These are phyloP conservation scores for Sporothrix mexicana DNA, from an alignment of 2,329 filamentous ascomycete genomes.

Conservation along the genomic window DNA sequence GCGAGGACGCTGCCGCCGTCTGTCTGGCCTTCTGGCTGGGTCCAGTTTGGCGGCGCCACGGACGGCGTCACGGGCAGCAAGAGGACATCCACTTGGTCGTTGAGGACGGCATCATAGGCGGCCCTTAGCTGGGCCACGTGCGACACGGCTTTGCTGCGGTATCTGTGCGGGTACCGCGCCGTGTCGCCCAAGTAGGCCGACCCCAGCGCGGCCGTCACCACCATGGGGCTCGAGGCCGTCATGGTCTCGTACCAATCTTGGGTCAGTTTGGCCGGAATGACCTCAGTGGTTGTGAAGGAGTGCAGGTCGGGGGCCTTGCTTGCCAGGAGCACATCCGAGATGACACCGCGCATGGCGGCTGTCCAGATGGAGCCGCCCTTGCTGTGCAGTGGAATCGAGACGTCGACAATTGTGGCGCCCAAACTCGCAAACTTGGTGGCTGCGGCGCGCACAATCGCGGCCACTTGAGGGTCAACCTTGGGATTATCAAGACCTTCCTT, in stretches of 20 bases:
- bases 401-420: conserved; percentile 52
- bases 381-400: conserved; percentile 55
- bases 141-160: conserved; percentile 54
- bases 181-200: conserved; percentile 43
- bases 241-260: conserved; percentile 53
- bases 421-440: conserved; percentile 47
- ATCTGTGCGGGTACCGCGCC: conserved; percentile 40
- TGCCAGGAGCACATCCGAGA: conserved; percentile 43
- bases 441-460: conserved; percentile 47
- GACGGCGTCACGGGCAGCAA: conserved; percentile 55
- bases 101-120: conserved; percentile 54
- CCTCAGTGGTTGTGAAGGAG: conserved; percentile 44
- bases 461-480: conserved; percentile 49
- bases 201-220: conserved; percentile 52
- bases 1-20: conserved; percentile 46
- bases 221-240: conserved; percentile 52
- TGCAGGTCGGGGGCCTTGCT: conserved; percentile 44
- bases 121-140: conserved; percentile 54
- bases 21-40: conserved; percentile 15
- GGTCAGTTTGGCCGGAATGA: conserved; percentile 42
- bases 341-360: conserved; percentile 44
- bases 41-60: conserved; percentile 51
- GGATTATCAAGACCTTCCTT: conserved; percentile 51
- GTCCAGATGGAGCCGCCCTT: conserved; percentile 57
- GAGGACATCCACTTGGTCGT: conserved; percentile 51